phyloP scores from a whole-genome alignment of 768 basidiomycete species.

The Auricularia heimuer region DNA sequence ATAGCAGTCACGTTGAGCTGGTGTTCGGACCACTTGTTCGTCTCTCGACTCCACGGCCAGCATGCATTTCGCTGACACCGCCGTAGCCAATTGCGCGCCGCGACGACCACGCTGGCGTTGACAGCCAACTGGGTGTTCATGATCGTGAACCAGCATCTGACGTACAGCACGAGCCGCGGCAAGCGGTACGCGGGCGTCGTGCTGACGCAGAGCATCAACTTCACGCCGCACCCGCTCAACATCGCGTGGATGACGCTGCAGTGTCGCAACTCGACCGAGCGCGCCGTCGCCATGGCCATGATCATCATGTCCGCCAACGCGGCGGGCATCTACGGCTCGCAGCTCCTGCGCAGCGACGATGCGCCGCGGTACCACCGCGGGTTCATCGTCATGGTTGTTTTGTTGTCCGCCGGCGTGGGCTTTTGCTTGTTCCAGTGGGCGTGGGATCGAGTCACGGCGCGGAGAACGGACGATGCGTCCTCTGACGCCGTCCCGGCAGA shows the following conservation, averaged over 20 bases:
- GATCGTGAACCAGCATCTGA: neutral
- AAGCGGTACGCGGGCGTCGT: neutral
- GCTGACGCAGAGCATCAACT: neutral
- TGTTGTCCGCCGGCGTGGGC: neutral
- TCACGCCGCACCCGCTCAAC: slow-evolving; percentile 1
- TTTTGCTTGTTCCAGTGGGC: neutral
- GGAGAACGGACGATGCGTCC: too few species aligned
- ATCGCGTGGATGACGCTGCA: slow-evolving; percentile 1
- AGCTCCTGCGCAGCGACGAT: neutral
- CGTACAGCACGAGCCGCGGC: neutral
- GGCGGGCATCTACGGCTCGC: neutral
- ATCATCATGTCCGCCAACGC: neutral
- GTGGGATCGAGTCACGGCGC: neutral
- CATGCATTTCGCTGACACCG: too few species aligned
- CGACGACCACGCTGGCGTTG: neutral
- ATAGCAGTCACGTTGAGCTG: neutral
- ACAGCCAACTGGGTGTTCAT: neutral
- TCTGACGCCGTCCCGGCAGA: too few species aligned
- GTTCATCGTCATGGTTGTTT: neutral
- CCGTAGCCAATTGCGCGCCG: neutral
- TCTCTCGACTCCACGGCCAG: too few species aligned
- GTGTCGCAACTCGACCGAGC: neutral
- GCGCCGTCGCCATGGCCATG: neutral
- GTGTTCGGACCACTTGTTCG: neutral
- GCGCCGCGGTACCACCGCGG: neutral